phyloP scores from a whole-genome alignment of 352 stramenopile species.

The Phytophthora melonis region DNA sequence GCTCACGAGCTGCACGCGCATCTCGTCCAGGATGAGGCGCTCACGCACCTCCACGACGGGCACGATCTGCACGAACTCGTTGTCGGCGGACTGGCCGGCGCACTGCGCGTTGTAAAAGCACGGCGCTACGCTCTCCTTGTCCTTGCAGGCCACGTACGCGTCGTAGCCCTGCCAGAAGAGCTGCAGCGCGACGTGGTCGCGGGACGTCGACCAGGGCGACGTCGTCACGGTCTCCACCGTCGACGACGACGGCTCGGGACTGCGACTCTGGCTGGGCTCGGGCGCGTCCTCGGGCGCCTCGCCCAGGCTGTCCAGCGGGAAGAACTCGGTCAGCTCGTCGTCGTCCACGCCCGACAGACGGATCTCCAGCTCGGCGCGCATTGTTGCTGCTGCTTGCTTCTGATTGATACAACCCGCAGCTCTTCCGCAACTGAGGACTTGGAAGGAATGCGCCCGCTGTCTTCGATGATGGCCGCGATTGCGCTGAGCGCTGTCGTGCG shows the following conservation, averaged over 20 bases:
- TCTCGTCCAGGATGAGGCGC: conserved; percentile 66
- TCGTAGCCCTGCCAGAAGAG: conserved; percentile 80
- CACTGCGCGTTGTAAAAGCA: conserved; percentile 72
- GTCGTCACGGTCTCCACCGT: conserved; percentile 32
- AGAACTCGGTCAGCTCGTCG: conserved; percentile 42
- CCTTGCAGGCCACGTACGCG: conserved; percentile 59
- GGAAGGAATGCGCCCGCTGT: background rate
- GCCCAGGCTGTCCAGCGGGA: conserved; percentile 30
- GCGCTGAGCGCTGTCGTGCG: background rate
- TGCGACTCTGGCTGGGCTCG: background rate
- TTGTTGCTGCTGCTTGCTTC: background rate
- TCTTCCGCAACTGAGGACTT: background rate
- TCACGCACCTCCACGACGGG: conserved; percentile 60
- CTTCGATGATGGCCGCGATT: background rate
- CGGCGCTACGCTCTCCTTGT: conserved; percentile 59
- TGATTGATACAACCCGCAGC: background rate
- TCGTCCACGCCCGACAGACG: conserved; percentile 10
- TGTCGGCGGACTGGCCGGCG: conserved; percentile 39
- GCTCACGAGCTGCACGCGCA: conserved; percentile 70
- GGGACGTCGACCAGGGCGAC: conserved; percentile 48
- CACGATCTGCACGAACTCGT: conserved; percentile 67
- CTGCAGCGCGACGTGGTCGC: conserved; percentile 63
- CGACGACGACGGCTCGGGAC: background rate
- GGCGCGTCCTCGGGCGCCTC: conserved; percentile 12
- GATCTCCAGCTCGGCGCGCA: conserved; percentile 10